Evolutionary conservation across 2,329 filamentous ascomycete genomes (phyloP).

Genomic region (Fusarium caatingaense): DNA sequence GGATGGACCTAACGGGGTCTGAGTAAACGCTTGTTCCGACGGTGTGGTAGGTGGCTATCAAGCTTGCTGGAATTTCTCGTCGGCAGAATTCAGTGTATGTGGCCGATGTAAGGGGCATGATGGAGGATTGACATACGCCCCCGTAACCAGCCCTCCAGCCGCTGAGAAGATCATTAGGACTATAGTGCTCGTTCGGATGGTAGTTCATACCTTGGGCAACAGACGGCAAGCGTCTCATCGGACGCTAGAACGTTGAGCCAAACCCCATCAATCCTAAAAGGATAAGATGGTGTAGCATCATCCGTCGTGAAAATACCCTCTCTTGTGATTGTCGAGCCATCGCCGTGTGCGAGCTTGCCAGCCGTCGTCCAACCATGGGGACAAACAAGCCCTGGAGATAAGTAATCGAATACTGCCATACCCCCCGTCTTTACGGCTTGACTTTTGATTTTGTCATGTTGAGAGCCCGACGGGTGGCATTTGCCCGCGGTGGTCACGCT

Average conservation of each 20-base stretch:
- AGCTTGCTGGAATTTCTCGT: accelerated
- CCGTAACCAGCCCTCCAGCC: constrained; percentile 17
- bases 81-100: not conserved
- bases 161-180: constrained; percentile 7
- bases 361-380: constrained; percentile 44
- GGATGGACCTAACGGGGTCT: not conserved
- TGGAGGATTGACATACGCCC: constrained; percentile 20
- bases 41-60: not conserved
- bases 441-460: constrained; percentile 12
- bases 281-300: not conserved
- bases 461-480: constrained; percentile 40
- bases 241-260: constrained; percentile 9
- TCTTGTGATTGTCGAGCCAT: not conserved
- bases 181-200: no score
- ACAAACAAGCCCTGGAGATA: constrained; percentile 43
- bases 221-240: constrained; percentile 37
- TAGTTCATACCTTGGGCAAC: constrained; percentile 33
- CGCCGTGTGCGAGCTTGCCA: constrained; percentile 24
- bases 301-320: constrained; percentile 25
- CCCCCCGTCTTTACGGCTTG: not conserved
- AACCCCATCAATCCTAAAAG: not conserved
- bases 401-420: constrained; percentile 26
- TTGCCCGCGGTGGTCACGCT: constrained; percentile 4
- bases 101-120: constrained; percentile 2
- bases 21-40: not conserved